Conservation (phyloP, 1,139 yeast species). For the Trichomonascaceae sp. region DNA sequence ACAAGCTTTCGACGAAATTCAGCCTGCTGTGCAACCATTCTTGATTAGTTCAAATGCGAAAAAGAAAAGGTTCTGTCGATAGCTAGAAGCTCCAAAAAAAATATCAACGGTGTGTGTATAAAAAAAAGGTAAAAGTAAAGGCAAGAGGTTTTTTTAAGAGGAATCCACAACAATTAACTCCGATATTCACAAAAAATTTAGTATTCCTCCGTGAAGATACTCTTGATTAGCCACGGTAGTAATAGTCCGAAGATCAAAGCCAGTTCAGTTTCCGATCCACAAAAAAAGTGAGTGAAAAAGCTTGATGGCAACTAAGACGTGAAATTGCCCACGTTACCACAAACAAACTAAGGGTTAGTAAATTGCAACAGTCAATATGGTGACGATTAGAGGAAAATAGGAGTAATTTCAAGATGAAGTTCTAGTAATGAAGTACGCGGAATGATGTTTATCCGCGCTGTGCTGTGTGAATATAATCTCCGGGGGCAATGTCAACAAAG, state of each 20-base stretch:
- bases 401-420: background rate
- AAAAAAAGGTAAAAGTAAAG: too few relatives aligned
- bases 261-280: background rate
- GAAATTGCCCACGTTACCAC: background rate
- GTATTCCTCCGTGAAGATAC: background rate
- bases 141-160: background rate
- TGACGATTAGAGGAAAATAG: background rate
- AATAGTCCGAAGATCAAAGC: background rate
- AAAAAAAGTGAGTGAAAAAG: background rate
- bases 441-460: background rate
- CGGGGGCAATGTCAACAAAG: background rate
- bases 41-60: background rate
- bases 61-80: background rate
- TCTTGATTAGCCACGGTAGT: background rate
- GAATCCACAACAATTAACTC: background rate
- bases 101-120: background rate
- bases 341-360: background rate
- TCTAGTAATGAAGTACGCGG: background rate
- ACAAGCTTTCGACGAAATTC: conserved; percentile 61
- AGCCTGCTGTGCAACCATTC: conserved; percentile 34
- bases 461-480: background rate
- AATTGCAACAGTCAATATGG: background rate
- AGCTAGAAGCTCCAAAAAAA: background rate
- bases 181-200: background rate
- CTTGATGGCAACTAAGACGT: background rate